Conservation (phyloP, 2,329 filamentous ascomycete species). For the Fusarium robinianum region DNA sequence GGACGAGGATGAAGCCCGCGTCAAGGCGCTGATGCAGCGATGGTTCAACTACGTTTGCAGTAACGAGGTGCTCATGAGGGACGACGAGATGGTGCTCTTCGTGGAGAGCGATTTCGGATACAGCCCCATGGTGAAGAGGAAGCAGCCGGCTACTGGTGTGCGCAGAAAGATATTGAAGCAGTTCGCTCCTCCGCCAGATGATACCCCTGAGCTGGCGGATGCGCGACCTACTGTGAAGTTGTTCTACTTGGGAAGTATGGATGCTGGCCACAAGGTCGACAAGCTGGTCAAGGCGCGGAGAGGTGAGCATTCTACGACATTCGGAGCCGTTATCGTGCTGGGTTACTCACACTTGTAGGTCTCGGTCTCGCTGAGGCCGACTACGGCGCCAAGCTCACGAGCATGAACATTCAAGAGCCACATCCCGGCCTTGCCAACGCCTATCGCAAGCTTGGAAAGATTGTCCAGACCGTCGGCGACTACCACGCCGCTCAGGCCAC, state of each 20-base stretch:
- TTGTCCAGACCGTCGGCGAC: conserved; percentile 91
- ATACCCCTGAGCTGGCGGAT: conserved; percentile 91
- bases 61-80: conserved; percentile 89
- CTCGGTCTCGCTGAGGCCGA: conserved; percentile 91
- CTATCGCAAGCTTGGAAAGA: conserved; percentile 92
- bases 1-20: conserved; percentile 88
- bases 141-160: conserved; percentile 95
- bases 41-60: conserved; percentile 94
- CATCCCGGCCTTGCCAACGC: conserved; percentile 87
- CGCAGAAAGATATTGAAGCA: conserved; percentile 96
- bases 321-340: not conserved
- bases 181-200: conserved; percentile 95
- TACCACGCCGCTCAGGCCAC: conserved; percentile 96
- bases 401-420: conserved; percentile 87
- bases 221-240: conserved; percentile 90
- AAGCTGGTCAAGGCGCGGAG: conserved; percentile 88
- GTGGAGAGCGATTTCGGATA: conserved; percentile 99
- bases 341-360: conserved; percentile 57
- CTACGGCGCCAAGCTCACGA: conserved; percentile 85
- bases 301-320: conserved; percentile 60
- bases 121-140: conserved; percentile 91
- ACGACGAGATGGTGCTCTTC: conserved; percentile 97
- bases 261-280: conserved; percentile 95
- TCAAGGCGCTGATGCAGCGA: conserved; percentile 87
- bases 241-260: conserved; percentile 95